Base-by-base conservation (phyloP, 169 alveolate species). In the Babesia ovis region DNA sequence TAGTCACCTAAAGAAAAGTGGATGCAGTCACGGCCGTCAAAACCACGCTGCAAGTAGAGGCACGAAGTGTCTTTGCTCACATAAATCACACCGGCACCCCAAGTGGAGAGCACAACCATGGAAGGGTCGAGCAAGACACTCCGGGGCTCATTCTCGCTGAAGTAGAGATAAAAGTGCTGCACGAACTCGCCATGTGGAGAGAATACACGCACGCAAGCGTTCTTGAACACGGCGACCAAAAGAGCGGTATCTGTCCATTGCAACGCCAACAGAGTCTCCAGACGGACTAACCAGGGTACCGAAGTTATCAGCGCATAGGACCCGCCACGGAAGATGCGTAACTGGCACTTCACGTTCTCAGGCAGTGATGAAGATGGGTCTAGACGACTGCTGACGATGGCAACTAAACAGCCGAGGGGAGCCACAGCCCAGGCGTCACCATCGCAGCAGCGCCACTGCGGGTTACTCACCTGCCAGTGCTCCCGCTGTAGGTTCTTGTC, bases 201-300 rank as follows among this genome's bases (percentile, higher is more conserved):
- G 50, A 61, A 68, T 20, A 77, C 86, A 31, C 86, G 55, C n/a
- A 77, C 82, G 66, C 82, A 77, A 3, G 79, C 74, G 50, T 77
- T 77, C 41, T 34, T 23, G 34, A 68, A 77, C 5, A 77, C 55
- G 22, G 86, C 79, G 14, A 54, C 82, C 41, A 77, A 66, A 32
- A 61, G 77, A 45, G 60, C 25, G 12, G 48, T 2, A 20, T 77
- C 86, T 5, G 69, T 77, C 86, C 86, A 77, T 23, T 77, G 86
- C 22, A 77, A 35, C 11, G 82, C 71, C 41, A 77, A 37, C 45
- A 77, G 27, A 25, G 59, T 48, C 1, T 77, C 86, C 29, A 77
- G 45, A 11, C 83, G 42, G 18, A 77, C 81, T 37, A 53, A 41
- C 86, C 86, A 77, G 20, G 71, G 61, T 23, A 77, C 75, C 23